Percentiles rank a stretch among this genome's conserved stretches.
These are phyloP conservation scores for Magnusiomyces clavatus DNA, from an alignment of 1,139 yeast genomes.

Conservation along the genomic window DNA sequence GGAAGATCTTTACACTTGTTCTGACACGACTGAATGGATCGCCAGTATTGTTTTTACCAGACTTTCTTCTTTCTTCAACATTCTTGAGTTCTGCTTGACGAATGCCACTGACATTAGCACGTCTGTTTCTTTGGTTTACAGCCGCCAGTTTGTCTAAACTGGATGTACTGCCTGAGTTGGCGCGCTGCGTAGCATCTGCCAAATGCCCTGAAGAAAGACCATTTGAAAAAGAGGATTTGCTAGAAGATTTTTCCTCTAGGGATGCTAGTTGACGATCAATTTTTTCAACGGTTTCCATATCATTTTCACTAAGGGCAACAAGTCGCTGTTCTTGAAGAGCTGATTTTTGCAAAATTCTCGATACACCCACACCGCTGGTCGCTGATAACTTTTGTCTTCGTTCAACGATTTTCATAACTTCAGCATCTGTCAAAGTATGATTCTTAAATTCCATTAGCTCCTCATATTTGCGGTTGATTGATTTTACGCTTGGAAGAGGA, in stretches of 20 bases:
- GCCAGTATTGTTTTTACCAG: conserved; percentile 41
- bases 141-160: conserved; percentile 42
- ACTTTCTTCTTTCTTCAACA: conserved; percentile 48
- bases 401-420: conserved; percentile 72
- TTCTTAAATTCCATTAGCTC: conserved; percentile 56
- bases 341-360: conserved; percentile 72
- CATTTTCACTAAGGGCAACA: conserved; percentile 64
- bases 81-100: conserved; percentile 72
- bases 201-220: too few species aligned
- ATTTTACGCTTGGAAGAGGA: conserved; percentile 54
- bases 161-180: conserved; percentile 12
- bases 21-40: conserved; percentile 90
- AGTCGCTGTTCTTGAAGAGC: conserved; percentile 65
- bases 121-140: conserved; percentile 76
- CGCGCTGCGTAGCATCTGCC: too few species aligned
- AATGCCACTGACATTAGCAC: conserved; percentile 65
- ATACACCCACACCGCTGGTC: conserved; percentile 45
- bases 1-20: conserved; percentile 79
- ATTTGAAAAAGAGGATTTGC: conserved; percentile 11
- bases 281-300: conserved; percentile 43
- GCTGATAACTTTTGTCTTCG: conserved; percentile 58
- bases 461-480: conserved; percentile 56
- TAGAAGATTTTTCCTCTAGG: conserved; percentile 24
- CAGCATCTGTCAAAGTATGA: conserved; percentile 62
- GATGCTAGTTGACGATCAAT: conserved; percentile 47